phyloP scores from a whole-genome alignment of 176 grass and related monocot genomes.

The Oryza australiensis region DNA sequence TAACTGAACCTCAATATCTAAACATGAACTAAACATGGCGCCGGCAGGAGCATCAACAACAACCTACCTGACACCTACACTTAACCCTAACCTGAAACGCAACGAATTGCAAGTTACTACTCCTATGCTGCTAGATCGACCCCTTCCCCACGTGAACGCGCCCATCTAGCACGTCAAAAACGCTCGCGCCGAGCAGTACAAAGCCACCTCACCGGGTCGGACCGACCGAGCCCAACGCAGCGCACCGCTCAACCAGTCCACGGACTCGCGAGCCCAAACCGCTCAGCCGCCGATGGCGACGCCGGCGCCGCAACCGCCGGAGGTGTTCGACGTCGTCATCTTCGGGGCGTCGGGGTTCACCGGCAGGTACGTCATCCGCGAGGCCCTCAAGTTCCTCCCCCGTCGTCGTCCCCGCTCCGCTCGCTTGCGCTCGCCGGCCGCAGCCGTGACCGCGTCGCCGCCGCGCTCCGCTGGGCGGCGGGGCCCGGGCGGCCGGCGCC shows the following conservation, averaged over 20 bases:
- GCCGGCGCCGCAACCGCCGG: slow-evolving; percentile 8
- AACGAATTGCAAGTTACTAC: too few species aligned
- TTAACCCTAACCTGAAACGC: too few species aligned
- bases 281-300: slow-evolving; percentile 2
- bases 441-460: slow-evolving; percentile 55
- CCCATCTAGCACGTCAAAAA: not conserved
- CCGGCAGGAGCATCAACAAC: too few species aligned
- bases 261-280: not conserved
- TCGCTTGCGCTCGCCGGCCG: slow-evolving; percentile 73
- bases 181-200: not conserved
- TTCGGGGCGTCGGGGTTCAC: slow-evolving; percentile 96
- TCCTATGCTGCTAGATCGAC: too few species aligned
- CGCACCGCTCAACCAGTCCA: too few species aligned
- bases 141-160: not conserved
- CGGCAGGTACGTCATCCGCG: slow-evolving; percentile 79
- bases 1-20: too few species aligned
- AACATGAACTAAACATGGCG: too few species aligned
- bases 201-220: not conserved
- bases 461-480: slow-evolving; percentile 63
- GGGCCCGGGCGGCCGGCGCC: slow-evolving; percentile 26
- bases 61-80: too few species aligned
- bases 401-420: slow-evolving; percentile 38
- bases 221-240: too few species aligned
- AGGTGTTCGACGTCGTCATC: slow-evolving; percentile 80
- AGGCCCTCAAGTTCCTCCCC: slow-evolving; percentile 73